Evolutionary conservation across 768 basidiomycete species (phyloP).

Genomic region (Pleurotus cornucopiae): DNA sequence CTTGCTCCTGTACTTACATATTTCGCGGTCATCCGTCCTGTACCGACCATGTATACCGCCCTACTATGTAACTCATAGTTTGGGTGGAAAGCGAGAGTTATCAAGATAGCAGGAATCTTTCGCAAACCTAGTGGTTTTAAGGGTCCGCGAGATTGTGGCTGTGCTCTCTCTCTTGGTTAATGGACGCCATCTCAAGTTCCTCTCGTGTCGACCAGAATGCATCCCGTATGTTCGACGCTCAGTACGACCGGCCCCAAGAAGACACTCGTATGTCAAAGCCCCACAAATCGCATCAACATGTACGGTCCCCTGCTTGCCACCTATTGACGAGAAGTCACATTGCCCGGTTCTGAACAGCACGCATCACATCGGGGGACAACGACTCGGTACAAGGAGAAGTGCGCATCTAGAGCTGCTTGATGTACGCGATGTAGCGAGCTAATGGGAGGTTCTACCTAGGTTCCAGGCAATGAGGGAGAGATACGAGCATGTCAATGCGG

Average conservation of each 20-base stretch:
- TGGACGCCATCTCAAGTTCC: no score
- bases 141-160: no score
- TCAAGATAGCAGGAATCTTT: no score
- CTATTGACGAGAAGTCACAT: background rate
- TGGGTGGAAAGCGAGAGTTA: no score
- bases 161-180: no score
- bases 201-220: constrained; percentile 1
- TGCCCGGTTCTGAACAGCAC: background rate
- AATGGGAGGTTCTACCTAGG: constrained; percentile 21
- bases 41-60: no score
- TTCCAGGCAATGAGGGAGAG: constrained; percentile 42
- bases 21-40: no score
- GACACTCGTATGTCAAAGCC: background rate
- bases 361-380: constrained; percentile 2
- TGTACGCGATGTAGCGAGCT: background rate
- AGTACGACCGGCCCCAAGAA: background rate
- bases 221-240: background rate
- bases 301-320: background rate
- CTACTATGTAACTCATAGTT: no score
- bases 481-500: constrained; percentile 39
- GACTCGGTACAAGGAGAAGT: constrained; percentile 27
- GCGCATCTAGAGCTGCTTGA: background rate
- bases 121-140: no score
- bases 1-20: no score
- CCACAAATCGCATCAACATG: constrained; percentile 2